Percentiles rank a stretch among this genome's conserved stretches.
Conservation (phyloP, 495 filamentous ascomycete genomes). For the Ramalina intermedia region DNA sequence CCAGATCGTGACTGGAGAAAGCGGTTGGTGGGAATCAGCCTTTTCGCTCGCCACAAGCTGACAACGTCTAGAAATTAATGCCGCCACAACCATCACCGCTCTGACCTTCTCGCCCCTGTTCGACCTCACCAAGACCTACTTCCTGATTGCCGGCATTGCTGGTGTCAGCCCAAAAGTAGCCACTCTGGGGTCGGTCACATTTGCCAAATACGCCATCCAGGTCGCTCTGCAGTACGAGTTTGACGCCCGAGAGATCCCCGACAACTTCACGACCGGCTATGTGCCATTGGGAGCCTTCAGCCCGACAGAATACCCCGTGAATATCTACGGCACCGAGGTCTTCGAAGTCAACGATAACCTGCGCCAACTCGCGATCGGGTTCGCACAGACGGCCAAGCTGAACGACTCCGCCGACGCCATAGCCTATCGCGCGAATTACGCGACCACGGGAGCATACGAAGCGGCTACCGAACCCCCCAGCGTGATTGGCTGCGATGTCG, state of each 20-base stretch:
- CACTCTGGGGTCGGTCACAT: conserved; percentile 47
- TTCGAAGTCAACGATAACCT: conserved; percentile 56
- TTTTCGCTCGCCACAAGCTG: not conserved
- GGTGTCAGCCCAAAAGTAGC: conserved; percentile 54
- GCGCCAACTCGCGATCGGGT: conserved; percentile 36
- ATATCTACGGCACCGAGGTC: conserved; percentile 63
- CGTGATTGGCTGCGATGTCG: conserved; percentile 52
- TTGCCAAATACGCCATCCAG: conserved; percentile 54
- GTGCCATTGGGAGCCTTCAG: conserved; percentile 40
- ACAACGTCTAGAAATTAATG: conserved; percentile 49
- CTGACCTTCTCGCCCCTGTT: conserved; percentile 46
- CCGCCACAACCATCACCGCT: conserved; percentile 45
- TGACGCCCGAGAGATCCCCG: conserved; percentile 52
- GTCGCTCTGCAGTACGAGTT: conserved; percentile 65
- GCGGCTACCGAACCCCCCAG: conserved; percentile 37
- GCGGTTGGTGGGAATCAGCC: conserved; percentile 5
- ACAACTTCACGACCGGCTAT: conserved; percentile 50
- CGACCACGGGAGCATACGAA: conserved; percentile 26
- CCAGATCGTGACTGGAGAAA: conserved; percentile 43
- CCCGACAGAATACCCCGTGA: conserved; percentile 45
- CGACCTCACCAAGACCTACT: conserved; percentile 53
- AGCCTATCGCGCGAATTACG: conserved; percentile 48
- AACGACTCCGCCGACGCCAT: conserved; percentile 37
- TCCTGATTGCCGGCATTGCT: conserved; percentile 57
- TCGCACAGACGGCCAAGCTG: conserved; percentile 41